These are phyloP conservation scores for Alternaria burnsii DNA, from an alignment of 2,329 filamentous ascomycete species.

Conservation along the genomic window DNA sequence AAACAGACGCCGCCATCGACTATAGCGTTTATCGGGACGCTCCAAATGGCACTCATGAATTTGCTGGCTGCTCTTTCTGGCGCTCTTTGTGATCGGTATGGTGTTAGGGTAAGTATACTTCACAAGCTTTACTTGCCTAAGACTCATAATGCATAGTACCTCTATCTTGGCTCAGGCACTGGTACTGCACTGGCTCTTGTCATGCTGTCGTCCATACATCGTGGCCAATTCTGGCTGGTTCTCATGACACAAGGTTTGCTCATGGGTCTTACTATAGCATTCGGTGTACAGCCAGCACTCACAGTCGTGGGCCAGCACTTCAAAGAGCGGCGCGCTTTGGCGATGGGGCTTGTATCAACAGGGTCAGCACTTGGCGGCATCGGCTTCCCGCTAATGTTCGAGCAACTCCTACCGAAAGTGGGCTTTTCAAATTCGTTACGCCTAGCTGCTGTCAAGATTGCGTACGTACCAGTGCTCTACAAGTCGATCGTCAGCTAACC, in stretches of 20 bases:
- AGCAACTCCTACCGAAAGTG: constrained; percentile 62
- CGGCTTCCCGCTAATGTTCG: constrained; percentile 65
- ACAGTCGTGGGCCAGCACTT: constrained; percentile 56
- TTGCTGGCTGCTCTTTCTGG: constrained; percentile 67
- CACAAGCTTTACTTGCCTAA: not conserved
- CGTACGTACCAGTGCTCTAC: constrained; percentile 20
- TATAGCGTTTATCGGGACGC: constrained; percentile 56
- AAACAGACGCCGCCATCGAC: constrained; percentile 39
- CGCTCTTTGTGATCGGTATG: constrained; percentile 68
- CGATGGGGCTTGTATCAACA: constrained; percentile 55
- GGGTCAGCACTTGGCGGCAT: constrained; percentile 57
- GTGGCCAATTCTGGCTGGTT: constrained; percentile 51
- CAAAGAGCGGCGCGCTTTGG: constrained; percentile 51
- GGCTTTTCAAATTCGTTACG: constrained; percentile 70
- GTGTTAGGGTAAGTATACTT: constrained; percentile 58
- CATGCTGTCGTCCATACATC: constrained; percentile 34
- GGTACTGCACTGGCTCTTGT: constrained; percentile 32
- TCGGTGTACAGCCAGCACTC: constrained; percentile 54
- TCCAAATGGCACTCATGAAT: constrained; percentile 59
- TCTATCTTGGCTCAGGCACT: constrained; percentile 38
- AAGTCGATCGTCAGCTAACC: not conserved
- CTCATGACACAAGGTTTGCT: constrained; percentile 57
- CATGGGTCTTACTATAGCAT: constrained; percentile 55
- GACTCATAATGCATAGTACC: constrained; percentile 30
- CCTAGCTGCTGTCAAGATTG: constrained; percentile 64